A percentile compares a stretch with the other conserved stretches of the same genome.
phyloP scores from a whole-genome alignment of 805 yeast species.

The Ogataea sp. region DNA sequence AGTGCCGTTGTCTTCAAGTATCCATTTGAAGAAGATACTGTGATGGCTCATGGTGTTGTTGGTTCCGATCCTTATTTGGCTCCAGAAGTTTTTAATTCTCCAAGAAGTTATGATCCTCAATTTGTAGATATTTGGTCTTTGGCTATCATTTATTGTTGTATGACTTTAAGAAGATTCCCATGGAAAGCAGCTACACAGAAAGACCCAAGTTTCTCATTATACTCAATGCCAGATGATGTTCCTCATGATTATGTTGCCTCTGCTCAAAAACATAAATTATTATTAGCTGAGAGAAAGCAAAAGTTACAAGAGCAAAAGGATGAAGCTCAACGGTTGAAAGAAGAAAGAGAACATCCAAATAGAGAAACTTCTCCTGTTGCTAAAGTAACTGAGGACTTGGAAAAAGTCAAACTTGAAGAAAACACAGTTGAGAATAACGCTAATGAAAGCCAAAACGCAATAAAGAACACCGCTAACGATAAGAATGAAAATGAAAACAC shows the following conservation, averaged over 20 bases:
- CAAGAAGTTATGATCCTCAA: conserved; percentile 62
- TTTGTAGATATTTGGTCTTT: conserved; percentile 80
- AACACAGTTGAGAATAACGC: no score
- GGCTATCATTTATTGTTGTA: conserved; percentile 79
- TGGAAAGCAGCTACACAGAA: conserved; percentile 73
- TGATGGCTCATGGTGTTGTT: conserved; percentile 66
- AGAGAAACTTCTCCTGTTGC: neutral
- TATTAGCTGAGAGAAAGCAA: conserved; percentile 50
- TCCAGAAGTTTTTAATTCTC: conserved; percentile 59
- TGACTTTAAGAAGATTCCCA: conserved; percentile 78
- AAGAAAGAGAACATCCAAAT: conserved; percentile 5
- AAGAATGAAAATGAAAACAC: neutral
- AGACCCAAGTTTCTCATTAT: conserved; percentile 65
- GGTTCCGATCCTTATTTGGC: conserved; percentile 86
- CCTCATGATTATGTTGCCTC: conserved; percentile 70
- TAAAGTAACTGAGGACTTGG: neutral
- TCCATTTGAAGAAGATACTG: conserved; percentile 55
- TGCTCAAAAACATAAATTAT: conserved; percentile 62
- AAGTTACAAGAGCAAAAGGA: conserved; percentile 29
- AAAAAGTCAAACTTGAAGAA: neutral
- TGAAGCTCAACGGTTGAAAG: conserved; percentile 6
- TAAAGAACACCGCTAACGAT: neutral
- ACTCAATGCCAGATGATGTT: conserved; percentile 58
- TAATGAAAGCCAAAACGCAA: neutral
- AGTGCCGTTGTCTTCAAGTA: conserved; percentile 76